Evolutionary conservation across 2,329 filamentous ascomycete species (phyloP), one percentile per base, ranked within the genome.

Genomic region (Neoscytalidium dimidiatum): DNA sequence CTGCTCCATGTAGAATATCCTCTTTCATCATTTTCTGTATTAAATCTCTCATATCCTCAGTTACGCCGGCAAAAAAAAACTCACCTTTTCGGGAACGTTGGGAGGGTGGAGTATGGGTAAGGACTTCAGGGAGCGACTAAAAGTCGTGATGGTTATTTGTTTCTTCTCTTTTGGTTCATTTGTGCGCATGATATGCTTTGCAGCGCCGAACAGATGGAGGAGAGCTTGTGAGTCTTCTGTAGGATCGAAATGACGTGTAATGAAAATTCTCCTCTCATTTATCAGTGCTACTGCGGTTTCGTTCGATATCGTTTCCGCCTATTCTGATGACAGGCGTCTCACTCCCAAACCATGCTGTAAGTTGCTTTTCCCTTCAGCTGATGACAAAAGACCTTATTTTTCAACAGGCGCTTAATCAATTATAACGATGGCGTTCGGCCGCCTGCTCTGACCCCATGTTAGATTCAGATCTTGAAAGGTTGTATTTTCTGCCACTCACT

Each of bases 1-100:
- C 51, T 58, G 51, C 52, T 35, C 23, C 49, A 46, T 65, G 63
- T 65, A 65, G 63, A 60, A 61, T 65, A 65, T 64, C 51, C 51
- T 28, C 57, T 48, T 57, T 61, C 43, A 60, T 26, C 46, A 28
- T 35, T 57, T 62, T 49, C 58, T 62, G 58, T 49, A 62, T 51
- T 49, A 62, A 49, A 26, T 51, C 58, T 60, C 38, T 46, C 56
- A 60, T 60, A 60, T 63, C 35, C 61, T 63, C 61, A 41, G 48
- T 56, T 63, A 51, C 29, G 46, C 43, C 31, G 46, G 48, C 46
- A 63, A 62, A 58, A 57, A 35, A 58, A 60, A 60, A 23, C 56
- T 60, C 56, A 46, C 41, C 56, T 33, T 44, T 46, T 60, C 41
- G 56, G 56, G 56, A 60, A 26, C 56, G 56, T 60, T 57, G 28